A percentile compares a stretch with the other conserved stretches of the same genome.
Conservation (phyloP, 1,284 basidiomycete species). For the Omphalotus olearius region DNA sequence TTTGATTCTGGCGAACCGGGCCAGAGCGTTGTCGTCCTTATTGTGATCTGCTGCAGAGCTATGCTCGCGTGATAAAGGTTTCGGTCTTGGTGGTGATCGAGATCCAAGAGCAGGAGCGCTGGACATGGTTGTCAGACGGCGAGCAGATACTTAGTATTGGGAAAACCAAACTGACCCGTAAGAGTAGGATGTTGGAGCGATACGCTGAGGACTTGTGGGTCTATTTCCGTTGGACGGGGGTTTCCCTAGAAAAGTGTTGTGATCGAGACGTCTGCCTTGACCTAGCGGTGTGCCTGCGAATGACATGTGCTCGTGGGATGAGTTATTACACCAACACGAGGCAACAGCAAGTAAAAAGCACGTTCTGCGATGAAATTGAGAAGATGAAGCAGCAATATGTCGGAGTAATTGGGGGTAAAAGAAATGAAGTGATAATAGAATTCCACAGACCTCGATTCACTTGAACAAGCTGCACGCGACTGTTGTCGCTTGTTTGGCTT, state of each 20-base stretch:
- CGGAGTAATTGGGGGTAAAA: too few species aligned
- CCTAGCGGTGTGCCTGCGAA: constrained; percentile 77
- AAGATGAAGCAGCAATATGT: too few species aligned
- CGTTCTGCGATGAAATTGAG: not conserved
- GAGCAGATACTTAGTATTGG: not conserved
- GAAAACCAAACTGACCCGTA: constrained; percentile 51
- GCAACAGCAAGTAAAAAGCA: constrained; percentile 1
- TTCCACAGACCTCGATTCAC: too few species aligned
- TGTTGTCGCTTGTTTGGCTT: too few species aligned
- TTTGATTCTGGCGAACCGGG: constrained; percentile 35
- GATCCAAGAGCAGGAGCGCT: constrained; percentile 56
- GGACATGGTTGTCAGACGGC: constrained; percentile 18
- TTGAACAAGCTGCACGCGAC: too few species aligned
- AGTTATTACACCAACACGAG: constrained; percentile 6
- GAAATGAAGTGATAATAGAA: too few species aligned
- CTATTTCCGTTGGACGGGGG: constrained; percentile 34
- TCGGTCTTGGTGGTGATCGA: constrained; percentile 55
- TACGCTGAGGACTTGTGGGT: constrained; percentile 33
- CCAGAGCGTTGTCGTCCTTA: constrained; percentile 35
- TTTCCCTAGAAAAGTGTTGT: constrained; percentile 70
- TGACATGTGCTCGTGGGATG: constrained; percentile 47
- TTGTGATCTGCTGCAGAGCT: constrained; percentile 23
- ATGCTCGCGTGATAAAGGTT: constrained; percentile 27
- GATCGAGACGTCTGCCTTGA: constrained; percentile 81
- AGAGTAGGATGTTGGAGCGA: constrained; percentile 55